These are phyloP conservation scores for Sporisorium graminicola DNA, from an alignment of 1,284 basidiomycete species.

Conservation along the genomic window DNA sequence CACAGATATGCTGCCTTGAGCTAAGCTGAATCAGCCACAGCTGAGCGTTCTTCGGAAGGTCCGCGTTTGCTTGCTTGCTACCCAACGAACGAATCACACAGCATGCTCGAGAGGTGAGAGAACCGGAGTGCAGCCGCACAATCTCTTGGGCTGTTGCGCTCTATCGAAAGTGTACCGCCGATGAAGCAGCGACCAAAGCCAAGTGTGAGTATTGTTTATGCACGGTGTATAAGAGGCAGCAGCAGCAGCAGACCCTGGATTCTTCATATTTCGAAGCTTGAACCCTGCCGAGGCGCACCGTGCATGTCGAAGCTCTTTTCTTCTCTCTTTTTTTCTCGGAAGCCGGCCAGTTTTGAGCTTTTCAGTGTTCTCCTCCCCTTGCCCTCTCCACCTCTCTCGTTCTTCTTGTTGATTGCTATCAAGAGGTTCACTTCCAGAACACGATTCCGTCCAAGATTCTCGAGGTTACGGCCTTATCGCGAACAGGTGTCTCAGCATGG, in stretches of 20 bases:
- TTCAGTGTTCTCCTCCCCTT: neutral
- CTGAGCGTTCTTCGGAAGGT: neutral
- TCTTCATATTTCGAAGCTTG: neutral
- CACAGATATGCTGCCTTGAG: neutral
- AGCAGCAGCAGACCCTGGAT: conserved; percentile 1
- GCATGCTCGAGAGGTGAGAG: too few relatives aligned
- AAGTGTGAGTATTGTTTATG: neutral
- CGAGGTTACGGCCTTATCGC: neutral
- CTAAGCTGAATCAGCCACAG: conserved; percentile 14
- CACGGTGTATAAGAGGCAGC: neutral
- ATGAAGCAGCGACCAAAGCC: neutral
- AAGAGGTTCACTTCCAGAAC: too few relatives aligned
- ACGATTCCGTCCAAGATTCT: neutral
- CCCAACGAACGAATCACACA: conserved; percentile 7
- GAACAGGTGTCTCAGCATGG: conserved; percentile 13
- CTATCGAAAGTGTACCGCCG: neutral
- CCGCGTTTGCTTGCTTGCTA: neutral
- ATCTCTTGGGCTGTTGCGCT: neutral
- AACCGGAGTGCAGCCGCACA: neutral
- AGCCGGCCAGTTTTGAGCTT: neutral
- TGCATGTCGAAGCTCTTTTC: too few relatives aligned
- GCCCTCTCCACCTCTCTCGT: neutral
- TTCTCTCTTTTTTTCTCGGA: conserved; percentile 3
- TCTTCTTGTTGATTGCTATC: neutral
- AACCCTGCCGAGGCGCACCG: neutral